Percentiles rank a stretch among this genome's conserved stretches.
These are phyloP conservation scores for Lachancea thermotolerans DNA, from an alignment of 805 yeast genomes.

Conservation along the genomic window DNA sequence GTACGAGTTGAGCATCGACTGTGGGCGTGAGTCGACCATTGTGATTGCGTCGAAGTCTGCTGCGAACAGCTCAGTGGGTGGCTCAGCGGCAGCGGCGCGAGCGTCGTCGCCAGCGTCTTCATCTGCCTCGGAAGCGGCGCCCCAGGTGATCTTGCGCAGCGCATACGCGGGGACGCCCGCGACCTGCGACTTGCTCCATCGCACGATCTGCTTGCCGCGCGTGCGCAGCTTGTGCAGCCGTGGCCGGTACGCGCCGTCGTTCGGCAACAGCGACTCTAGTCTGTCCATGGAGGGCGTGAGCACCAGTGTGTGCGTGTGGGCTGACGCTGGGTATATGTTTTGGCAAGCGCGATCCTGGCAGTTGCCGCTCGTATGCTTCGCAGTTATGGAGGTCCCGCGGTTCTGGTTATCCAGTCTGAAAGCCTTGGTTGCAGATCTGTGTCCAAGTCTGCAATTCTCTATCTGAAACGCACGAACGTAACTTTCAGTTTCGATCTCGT, in stretches of 20 bases:
- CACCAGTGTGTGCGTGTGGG: no score
- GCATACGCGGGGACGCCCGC: conserved; percentile 2
- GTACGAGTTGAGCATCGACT: not conserved
- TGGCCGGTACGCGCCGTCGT: conserved; percentile 1
- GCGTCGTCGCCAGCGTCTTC: not conserved
- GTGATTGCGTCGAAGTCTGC: conserved; percentile 5
- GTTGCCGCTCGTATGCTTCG: no score
- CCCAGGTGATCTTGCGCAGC: conserved; percentile 3
- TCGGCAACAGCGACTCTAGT: conserved; percentile 7
- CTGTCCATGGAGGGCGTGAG: not conserved
- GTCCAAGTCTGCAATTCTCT: no score
- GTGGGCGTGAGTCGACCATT: conserved; percentile 3
- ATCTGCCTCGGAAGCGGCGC: not conserved
- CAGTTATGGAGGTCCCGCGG: no score
- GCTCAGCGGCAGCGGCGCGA: not conserved
- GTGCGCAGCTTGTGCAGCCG: conserved; percentile 7
- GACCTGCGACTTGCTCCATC: conserved; percentile 6
- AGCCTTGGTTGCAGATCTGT: no score
- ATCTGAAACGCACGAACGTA: no score
- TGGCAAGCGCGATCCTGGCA: no score
- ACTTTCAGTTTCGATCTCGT: no score
- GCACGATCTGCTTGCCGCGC: conserved; percentile 9
- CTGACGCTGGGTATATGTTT: no score
- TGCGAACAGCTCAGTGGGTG: not conserved
- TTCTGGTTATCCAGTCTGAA: no score